Conservation (phyloP, 176 grass and related monocot genomes). For the Dendrocalamus sinicus region DNA sequence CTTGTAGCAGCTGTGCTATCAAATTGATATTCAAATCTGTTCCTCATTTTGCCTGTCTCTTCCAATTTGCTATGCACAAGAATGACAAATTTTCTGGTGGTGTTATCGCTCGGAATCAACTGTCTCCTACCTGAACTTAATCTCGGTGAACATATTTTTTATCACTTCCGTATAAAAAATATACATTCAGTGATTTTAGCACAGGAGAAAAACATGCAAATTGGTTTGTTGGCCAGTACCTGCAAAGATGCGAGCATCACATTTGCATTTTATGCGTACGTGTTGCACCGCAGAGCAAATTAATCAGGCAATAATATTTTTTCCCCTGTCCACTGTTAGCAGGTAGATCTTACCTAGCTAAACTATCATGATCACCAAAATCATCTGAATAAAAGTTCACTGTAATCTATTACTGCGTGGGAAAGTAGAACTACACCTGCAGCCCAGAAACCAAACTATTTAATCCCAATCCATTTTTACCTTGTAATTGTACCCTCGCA, state of each 20-base stretch:
- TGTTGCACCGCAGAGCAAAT: neutral
- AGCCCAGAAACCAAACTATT: neutral
- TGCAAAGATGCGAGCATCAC: neutral
- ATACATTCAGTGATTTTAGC: neutral
- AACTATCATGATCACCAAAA: neutral
- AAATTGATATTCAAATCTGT: neutral
- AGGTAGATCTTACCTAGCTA: neutral
- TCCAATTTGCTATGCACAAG: neutral
- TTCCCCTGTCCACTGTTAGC: neutral
- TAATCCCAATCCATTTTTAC: neutral
- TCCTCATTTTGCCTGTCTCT: neutral
- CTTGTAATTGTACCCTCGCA: neutral
- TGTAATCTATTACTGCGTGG: neutral
- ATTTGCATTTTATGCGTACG: neutral
- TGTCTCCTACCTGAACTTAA: neutral
- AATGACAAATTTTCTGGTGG: neutral
- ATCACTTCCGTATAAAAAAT: neutral
- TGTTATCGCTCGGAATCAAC: neutral
- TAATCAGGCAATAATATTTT: neutral
- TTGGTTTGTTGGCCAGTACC: neutral
- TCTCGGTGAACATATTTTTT: neutral
- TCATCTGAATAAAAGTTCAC: neutral
- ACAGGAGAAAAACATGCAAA: neutral
- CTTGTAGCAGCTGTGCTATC: slow-evolving; percentile 6
- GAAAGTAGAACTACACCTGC: neutral